Percentiles rank a stretch among this genome's conserved stretches.
Evolutionary conservation across 2,329 filamentous ascomycete genomes (phyloP).

Genomic region (Pseudogymnoascus sp.): DNA sequence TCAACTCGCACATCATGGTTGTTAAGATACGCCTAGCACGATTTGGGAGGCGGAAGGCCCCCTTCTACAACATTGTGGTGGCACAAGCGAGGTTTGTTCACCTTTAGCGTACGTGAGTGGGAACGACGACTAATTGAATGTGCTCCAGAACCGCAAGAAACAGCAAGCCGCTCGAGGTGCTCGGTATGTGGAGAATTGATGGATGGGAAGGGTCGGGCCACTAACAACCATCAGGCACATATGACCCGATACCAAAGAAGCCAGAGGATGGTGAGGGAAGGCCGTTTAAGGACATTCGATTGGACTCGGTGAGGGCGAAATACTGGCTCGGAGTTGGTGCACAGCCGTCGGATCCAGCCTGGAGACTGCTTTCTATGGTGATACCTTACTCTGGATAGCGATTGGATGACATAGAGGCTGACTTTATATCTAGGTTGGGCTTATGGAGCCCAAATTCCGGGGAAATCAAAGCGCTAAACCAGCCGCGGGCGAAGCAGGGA

Average conservation of each 20-base stretch:
- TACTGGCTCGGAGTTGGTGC: conserved; percentile 98
- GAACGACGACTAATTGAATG: neutral
- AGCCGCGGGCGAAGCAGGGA: neutral
- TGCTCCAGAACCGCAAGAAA: conserved; percentile 67
- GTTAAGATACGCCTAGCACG: conserved; percentile 88
- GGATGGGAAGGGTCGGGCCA: neutral
- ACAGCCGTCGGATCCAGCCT: conserved; percentile 83
- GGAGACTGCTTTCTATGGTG: conserved; percentile 79
- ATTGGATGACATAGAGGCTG: neutral
- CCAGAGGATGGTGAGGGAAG: conserved; percentile 54
- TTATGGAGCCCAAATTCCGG: conserved; percentile 25
- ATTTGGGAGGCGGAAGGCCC: conserved; percentile 80
- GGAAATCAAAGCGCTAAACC: conserved; percentile 1
- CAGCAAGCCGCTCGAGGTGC: conserved; percentile 84
- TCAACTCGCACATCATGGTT: conserved; percentile 56
- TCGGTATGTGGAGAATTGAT: conserved; percentile 40
- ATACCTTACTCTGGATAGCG: conserved; percentile 16
- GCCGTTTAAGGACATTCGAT: conserved; percentile 82
- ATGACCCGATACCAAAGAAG: conserved; percentile 57
- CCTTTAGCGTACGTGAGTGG: neutral
- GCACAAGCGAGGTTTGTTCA: conserved; percentile 71
- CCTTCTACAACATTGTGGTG: conserved; percentile 97
- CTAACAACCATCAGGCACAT: conserved; percentile 39
- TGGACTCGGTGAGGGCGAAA: conserved; percentile 71
- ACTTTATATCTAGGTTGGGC: conserved; percentile 20